A percentile compares a stretch with the other conserved stretches of the same genome.
Evolutionary conservation across 306 rosid genomes (phyloP).

Genomic region (Pyrus pyrifolia): DNA sequence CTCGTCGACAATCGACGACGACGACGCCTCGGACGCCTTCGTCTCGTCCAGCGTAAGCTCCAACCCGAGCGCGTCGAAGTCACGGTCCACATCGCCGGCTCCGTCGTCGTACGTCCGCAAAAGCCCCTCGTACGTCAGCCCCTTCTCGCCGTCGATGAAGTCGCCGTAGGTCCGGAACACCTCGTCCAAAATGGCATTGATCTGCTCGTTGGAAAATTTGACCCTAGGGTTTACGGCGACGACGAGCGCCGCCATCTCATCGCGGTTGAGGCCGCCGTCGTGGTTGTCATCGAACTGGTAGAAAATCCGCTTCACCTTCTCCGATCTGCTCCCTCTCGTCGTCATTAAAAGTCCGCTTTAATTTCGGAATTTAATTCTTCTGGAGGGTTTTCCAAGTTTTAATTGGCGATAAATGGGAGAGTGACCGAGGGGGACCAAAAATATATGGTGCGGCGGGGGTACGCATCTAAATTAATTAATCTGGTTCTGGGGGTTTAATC

Average conservation of each 20-base stretch:
- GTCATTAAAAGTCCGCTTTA: slow-evolving; percentile 41
- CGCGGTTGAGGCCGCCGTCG: slow-evolving; percentile 85
- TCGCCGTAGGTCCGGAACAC: slow-evolving; percentile 85
- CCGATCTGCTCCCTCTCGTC: slow-evolving; percentile 95
- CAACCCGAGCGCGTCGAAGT: slow-evolving; percentile 84
- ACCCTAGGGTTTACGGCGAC: slow-evolving; percentile 99
- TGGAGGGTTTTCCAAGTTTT: not conserved
- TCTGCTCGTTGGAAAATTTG: slow-evolving; percentile 94
- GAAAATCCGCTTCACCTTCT: slow-evolving; percentile 89
- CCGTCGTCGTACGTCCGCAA: slow-evolving; percentile 95
- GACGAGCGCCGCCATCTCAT: slow-evolving; percentile 91
- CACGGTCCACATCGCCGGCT: slow-evolving; percentile 96
- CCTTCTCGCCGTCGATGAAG: slow-evolving; percentile 81
- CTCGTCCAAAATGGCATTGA: slow-evolving; percentile 94
- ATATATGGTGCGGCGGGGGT: not conserved
- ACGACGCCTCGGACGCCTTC: slow-evolving; percentile 58
- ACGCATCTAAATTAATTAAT: not conserved
- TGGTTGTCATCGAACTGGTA: slow-evolving; percentile 72
- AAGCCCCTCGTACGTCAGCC: slow-evolving; percentile 83
- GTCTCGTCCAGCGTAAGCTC: slow-evolving; percentile 53
- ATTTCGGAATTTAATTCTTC: not conserved
- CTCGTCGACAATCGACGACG: slow-evolving; percentile 78
- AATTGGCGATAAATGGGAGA: not conserved
- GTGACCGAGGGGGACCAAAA: not conserved
- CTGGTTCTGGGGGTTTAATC: not conserved